Conservation (phyloP, 2,329 filamentous ascomycete genomes). For the Colletotrichum echinochloae region DNA sequence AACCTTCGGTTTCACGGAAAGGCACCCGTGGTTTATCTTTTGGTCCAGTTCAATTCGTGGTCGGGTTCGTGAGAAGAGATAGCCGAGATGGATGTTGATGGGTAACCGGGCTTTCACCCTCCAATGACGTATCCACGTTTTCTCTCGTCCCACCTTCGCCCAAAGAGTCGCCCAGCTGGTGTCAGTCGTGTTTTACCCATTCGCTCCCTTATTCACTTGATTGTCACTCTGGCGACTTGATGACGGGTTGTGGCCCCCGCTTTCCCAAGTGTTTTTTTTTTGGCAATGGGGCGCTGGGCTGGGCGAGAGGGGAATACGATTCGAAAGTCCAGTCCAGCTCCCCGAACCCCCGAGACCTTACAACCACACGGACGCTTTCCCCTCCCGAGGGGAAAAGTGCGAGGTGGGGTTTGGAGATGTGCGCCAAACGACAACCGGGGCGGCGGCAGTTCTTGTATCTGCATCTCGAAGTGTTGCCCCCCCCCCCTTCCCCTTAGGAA, state of each 20-base stretch:
- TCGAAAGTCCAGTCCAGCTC: conserved; percentile 10
- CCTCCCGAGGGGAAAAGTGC: conserved; percentile 15
- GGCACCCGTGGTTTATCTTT: not conserved
- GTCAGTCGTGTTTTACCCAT: conserved; percentile 30
- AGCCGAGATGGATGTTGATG: not conserved
- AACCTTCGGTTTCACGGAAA: conserved; percentile 11
- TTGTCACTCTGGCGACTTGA: conserved; percentile 14
- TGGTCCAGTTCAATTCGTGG: not conserved
- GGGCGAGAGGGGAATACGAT: not conserved
- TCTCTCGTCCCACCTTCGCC: not conserved
- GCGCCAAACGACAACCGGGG: conserved; percentile 15
- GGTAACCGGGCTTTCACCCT: not conserved
- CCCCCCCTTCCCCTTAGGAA: conserved; percentile 22
- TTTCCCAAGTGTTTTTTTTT: conserved; percentile 21
- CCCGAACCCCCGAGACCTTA: conserved; percentile 37
- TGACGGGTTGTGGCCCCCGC: conserved; percentile 33
- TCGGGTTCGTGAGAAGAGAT: not conserved
- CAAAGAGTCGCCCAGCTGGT: conserved; percentile 28
- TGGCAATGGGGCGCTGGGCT: conserved; percentile 15
- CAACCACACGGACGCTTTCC: conserved; percentile 9
- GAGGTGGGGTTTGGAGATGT: conserved; percentile 39
- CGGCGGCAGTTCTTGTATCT: conserved; percentile 33
- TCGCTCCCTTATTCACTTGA: not conserved
- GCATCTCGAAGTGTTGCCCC: conserved; percentile 18
- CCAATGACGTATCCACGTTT: conserved; percentile 29